These are phyloP conservation scores for Russula foetens DNA, from an alignment of 768 basidiomycete genomes.

Conservation along the genomic window DNA sequence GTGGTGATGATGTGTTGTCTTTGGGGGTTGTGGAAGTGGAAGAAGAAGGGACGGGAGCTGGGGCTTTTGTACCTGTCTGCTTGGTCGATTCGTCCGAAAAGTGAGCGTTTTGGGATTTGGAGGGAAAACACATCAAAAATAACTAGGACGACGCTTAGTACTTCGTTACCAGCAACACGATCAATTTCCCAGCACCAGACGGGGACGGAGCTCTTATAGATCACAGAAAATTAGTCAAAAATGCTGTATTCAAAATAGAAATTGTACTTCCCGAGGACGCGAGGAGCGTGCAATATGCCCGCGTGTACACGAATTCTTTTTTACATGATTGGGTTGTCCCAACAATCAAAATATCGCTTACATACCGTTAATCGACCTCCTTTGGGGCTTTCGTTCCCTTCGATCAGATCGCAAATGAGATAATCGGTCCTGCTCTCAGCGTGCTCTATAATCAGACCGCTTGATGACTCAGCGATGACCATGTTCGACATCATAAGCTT, in stretches of 20 bases:
- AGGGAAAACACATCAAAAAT: conserved; percentile 33
- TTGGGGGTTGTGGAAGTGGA: neutral
- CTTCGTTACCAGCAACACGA: too few species aligned
- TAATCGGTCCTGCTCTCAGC: neutral
- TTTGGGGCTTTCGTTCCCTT: neutral
- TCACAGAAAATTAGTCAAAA: neutral
- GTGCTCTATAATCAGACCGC: neutral
- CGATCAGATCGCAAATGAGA: conserved; percentile 4
- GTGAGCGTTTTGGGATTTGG: conserved; percentile 30
- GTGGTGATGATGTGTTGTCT: neutral
- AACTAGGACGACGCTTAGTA: neutral
- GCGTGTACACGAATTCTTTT: too few species aligned
- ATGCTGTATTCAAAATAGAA: neutral
- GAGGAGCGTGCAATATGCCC: too few species aligned
- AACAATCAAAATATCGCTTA: too few species aligned
- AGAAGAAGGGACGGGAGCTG: conserved; percentile 1
- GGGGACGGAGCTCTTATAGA: conserved; percentile 9
- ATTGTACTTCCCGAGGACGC: neutral
- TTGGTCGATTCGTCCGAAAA: conserved; percentile 26
- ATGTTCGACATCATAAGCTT: neutral
- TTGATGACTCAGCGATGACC: conserved; percentile 4
- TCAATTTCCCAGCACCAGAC: neutral
- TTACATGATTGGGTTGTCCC: too few species aligned
- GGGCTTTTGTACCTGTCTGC: conserved; percentile 19
- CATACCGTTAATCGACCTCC: neutral